These are phyloP conservation scores for Chrysoporthe puriensis DNA, from an alignment of 2,329 filamentous ascomycete genomes.

Conservation along the genomic window DNA sequence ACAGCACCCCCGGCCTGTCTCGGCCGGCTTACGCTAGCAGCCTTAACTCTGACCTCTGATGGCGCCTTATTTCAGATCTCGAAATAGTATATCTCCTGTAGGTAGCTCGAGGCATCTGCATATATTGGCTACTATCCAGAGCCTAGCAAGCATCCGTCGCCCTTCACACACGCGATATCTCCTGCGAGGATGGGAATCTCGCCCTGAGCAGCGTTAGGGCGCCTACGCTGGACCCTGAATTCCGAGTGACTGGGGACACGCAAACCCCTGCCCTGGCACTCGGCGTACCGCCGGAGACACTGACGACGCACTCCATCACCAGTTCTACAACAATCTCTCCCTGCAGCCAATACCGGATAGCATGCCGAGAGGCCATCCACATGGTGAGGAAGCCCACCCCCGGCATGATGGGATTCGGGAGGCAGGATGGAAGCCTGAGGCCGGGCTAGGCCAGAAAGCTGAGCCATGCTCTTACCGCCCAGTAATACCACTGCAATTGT, in stretches of 20 bases:
- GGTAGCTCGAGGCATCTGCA: neutral
- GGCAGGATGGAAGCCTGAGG: neutral
- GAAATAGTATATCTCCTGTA: neutral
- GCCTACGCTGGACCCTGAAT: neutral
- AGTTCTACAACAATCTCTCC: neutral
- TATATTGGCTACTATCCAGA: neutral
- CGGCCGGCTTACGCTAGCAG: constrained; percentile 18
- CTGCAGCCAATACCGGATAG: no score
- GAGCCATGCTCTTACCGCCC: neutral
- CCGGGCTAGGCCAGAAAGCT: neutral
- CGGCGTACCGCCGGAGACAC: neutral
- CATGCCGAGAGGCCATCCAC: neutral
- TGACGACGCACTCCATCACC: neutral
- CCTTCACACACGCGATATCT: neutral
- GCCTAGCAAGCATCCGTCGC: no score
- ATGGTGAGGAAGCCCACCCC: neutral
- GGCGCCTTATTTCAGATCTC: neutral
- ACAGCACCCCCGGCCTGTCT: constrained; percentile 1
- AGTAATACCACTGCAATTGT: neutral
- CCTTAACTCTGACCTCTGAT: neutral
- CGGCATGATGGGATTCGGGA: neutral
- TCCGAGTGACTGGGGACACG: neutral
- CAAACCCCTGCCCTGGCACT: neutral
- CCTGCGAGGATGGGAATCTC: neutral
- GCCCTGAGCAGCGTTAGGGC: neutral